These are phyloP conservation scores for Reticulascus tulasneorum DNA, from an alignment of 2,329 filamentous ascomycete species.

Conservation along the genomic window DNA sequence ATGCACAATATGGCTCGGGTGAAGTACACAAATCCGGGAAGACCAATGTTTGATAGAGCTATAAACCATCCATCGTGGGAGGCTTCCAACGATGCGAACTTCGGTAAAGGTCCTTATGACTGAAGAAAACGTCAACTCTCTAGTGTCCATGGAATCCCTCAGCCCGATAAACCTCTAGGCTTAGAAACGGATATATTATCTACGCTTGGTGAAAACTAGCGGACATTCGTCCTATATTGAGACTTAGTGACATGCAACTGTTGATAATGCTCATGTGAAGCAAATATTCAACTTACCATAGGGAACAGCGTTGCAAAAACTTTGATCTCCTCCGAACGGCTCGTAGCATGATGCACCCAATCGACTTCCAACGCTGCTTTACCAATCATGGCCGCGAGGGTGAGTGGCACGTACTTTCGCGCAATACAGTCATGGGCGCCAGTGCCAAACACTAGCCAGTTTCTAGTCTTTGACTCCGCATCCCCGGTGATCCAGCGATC, in stretches of 20 bases:
- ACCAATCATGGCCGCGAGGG: constrained; percentile 49
- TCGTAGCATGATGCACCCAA: constrained; percentile 46
- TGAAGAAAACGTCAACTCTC: too few species aligned
- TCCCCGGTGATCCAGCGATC: constrained; percentile 50
- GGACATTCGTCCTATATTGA: constrained; percentile 28
- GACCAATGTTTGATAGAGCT: too few species aligned
- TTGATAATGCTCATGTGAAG: background rate
- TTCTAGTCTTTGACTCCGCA: constrained; percentile 45
- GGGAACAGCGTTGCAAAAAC: constrained; percentile 48
- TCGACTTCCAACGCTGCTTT: constrained; percentile 47
- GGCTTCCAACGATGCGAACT: too few species aligned
- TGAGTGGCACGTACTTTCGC: constrained; percentile 43
- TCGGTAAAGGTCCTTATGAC: too few species aligned
- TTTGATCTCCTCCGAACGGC: constrained; percentile 43
- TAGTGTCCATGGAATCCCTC: too few species aligned
- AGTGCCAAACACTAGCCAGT: constrained; percentile 51
- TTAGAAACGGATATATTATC: too few species aligned
- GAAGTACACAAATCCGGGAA: too few species aligned
- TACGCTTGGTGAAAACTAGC: constrained; percentile 29
- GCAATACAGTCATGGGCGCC: constrained; percentile 49
- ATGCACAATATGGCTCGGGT: too few species aligned
- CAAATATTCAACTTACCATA: constrained; percentile 31
- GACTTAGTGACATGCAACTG: constrained; percentile 6
- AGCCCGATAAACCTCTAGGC: too few species aligned
- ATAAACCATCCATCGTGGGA: too few species aligned